Conservation (phyloP, 805 yeast genomes). For the Saturnispora kantuleensis region DNA sequence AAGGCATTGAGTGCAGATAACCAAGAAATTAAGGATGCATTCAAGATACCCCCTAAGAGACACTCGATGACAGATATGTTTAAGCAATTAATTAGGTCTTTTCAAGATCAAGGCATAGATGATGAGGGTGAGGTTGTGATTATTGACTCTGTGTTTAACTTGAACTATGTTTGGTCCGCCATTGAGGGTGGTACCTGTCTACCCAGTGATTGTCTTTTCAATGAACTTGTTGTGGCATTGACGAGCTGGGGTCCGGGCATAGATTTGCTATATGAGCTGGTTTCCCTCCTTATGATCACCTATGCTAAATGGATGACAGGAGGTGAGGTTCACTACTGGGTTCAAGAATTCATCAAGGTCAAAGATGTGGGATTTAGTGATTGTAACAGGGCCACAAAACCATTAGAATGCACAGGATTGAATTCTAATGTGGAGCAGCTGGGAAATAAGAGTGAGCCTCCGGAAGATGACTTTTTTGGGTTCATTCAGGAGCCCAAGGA, state of each 20-base stretch:
- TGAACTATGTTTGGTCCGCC: conserved; percentile 13
- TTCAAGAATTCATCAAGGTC: conserved; percentile 14
- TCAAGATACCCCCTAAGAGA: not conserved
- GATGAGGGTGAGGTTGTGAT: not conserved
- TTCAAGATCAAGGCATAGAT: not conserved
- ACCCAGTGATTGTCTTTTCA: conserved; percentile 19
- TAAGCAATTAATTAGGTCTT: not conserved
- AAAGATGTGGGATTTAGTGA: conserved; percentile 11
- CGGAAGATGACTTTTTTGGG: conserved; percentile 24
- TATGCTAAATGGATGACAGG: conserved; percentile 18
- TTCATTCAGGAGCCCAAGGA: conserved; percentile 23
- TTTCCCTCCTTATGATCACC: conserved; percentile 18
- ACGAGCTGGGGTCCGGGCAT: conserved; percentile 4
- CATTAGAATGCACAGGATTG: conserved; percentile 6
- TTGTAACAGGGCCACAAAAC: conserved; percentile 16
- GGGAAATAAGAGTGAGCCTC: conserved; percentile 9
- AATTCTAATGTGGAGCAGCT: not conserved
- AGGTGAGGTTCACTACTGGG: conserved; percentile 16
- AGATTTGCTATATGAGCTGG: conserved; percentile 16
- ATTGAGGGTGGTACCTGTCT: not conserved
- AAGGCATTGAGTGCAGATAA: not conserved
- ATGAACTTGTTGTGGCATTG: conserved; percentile 8
- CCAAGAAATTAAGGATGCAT: not conserved
- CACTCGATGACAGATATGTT: conserved; percentile 1
- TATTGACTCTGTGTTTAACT: conserved; percentile 15